Evolutionary conservation across 2,329 filamentous ascomycete species (phyloP).

Genomic region (Fusarium brachygibbosum): DNA sequence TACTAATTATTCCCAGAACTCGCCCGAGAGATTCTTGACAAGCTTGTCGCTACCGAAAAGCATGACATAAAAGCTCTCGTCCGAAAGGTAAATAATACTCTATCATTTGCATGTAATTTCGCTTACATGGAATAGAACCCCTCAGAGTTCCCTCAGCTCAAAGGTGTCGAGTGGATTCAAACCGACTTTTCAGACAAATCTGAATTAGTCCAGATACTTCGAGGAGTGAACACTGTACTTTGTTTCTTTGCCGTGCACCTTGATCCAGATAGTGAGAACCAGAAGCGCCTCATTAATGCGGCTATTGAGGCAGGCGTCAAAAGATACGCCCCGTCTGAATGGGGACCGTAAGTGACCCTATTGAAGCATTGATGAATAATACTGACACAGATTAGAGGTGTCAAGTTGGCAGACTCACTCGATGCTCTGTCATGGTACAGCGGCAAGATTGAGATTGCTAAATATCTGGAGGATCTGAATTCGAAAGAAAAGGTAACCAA

Average conservation of each 20-base stretch:
- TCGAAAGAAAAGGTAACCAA: not conserved
- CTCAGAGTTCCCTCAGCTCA: not conserved
- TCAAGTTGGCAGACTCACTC: not conserved
- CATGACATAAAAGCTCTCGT: not conserved
- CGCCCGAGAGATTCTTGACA: constrained; percentile 14
- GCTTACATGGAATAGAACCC: not conserved
- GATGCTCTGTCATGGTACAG: constrained; percentile 16
- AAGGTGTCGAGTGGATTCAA: not conserved
- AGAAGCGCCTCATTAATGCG: constrained; percentile 19
- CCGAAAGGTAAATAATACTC: not conserved
- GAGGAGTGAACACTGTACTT: constrained; percentile 1
- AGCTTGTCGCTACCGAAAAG: constrained; percentile 1
- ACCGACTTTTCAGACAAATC: not conserved
- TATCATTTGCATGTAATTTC: fast-evolving
- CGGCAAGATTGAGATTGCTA: constrained; percentile 8
- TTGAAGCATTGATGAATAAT: fast-evolving
- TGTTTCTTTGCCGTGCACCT: constrained; percentile 13
- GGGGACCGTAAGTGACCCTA: not conserved
- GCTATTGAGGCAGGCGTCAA: constrained; percentile 3
- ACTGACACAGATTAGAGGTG: not conserved
- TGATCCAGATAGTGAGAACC: not conserved
- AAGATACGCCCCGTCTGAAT: constrained; percentile 17
- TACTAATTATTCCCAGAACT: not conserved
- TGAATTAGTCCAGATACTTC: not conserved
- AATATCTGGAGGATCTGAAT: not conserved